A percentile compares a stretch with the other conserved stretches of the same genome.
phyloP scores from a whole-genome alignment of 78 protist genomes.

The Pelomyxa schiedti region DNA sequence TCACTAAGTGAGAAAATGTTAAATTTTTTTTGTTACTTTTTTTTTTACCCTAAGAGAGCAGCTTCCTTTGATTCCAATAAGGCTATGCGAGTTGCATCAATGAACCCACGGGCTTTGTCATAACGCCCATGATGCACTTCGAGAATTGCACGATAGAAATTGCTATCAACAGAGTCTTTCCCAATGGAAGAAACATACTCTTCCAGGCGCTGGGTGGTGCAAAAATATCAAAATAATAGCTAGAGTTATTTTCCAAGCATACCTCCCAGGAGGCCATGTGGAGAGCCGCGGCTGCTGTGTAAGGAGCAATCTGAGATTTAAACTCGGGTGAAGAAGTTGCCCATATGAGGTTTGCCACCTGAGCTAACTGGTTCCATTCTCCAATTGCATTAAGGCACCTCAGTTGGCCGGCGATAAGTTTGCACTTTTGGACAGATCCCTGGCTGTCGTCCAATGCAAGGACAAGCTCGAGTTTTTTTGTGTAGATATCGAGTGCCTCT shows the following conservation, averaged over 20 bases:
- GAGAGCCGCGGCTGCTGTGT: slow-evolving; percentile 87
- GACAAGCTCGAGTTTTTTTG: too few relatives aligned
- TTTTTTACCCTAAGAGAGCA: slow-evolving; percentile 55
- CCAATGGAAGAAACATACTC: slow-evolving; percentile 51
- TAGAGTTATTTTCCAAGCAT: too few relatives aligned
- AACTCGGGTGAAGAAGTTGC: slow-evolving; percentile 2
- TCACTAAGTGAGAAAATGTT: background rate
- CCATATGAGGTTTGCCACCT: slow-evolving; percentile 52
- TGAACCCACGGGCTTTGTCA: slow-evolving; percentile 25
- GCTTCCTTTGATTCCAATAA: slow-evolving; percentile 77
- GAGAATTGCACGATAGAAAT: slow-evolving; percentile 61
- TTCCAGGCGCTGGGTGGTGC: slow-evolving; percentile 42
- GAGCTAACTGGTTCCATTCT: slow-evolving; percentile 65
- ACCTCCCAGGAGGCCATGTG: slow-evolving; percentile 65
- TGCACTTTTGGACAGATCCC: too few relatives aligned
- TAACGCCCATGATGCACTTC: slow-evolving; percentile 37
- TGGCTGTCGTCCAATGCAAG: too few relatives aligned
- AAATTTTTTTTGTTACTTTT: background rate
- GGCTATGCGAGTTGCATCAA: slow-evolving; percentile 50
- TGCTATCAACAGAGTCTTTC: slow-evolving; percentile 29
- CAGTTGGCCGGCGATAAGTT: slow-evolving; percentile 66
- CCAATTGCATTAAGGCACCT: slow-evolving; percentile 88
- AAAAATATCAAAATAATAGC: too few relatives aligned
- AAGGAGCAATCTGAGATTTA: slow-evolving; percentile 50
- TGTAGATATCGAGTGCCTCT: too few relatives aligned